Base-by-base conservation (phyloP, 257 asterid species). In the Prunella vulgaris region DNA sequence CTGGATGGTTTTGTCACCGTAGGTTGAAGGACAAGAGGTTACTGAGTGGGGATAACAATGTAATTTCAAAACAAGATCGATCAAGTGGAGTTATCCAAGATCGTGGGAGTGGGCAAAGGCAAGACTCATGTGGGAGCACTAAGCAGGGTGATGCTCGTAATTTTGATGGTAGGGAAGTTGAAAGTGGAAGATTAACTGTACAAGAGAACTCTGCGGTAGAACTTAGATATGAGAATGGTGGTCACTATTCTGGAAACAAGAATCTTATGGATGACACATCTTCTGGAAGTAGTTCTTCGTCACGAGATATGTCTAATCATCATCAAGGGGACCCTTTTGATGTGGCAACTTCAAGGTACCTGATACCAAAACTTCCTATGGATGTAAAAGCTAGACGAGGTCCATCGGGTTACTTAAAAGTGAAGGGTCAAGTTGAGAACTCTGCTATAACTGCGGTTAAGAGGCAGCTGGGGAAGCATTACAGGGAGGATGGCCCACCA, bases 1-100 rank as follows among this genome's bases (percentile, higher is more conserved):
- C 97, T 9, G 97, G 96, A 38, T 94, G 99, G 99, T 94, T 94
- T 82, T 94, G 99, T 70, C 97, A 94, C 74, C 80, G 97, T 67
- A 85, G 97, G 84, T 79, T 91, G 81, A 91, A 89, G 77, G 99
- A 91, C 82, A 91, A 94, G 85, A 87, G 73, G 76, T 35, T 82
- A 67, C 21, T 54, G 52, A 78, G 69, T 51, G 93, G 82, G n/a
- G 90, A 85, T 61, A 79, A 58, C 61, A n/a, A 74, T 65, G 71
- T 59, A 66, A 69, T 64, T 67, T 84, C 82, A 77, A 82, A 73
- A 69, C 95, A 88, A 73, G 97, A 88, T 62, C 85, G 84, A 21
- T 90, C 92, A n/a, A 88, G 93, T 17, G 93, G 91, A 48, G 84
- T 85, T 49, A 66, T 89, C 66, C 96, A 86, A 73, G 98, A 90